Conservation (phyloP, 805 yeast genomes). For the Starmerella floris region DNA sequence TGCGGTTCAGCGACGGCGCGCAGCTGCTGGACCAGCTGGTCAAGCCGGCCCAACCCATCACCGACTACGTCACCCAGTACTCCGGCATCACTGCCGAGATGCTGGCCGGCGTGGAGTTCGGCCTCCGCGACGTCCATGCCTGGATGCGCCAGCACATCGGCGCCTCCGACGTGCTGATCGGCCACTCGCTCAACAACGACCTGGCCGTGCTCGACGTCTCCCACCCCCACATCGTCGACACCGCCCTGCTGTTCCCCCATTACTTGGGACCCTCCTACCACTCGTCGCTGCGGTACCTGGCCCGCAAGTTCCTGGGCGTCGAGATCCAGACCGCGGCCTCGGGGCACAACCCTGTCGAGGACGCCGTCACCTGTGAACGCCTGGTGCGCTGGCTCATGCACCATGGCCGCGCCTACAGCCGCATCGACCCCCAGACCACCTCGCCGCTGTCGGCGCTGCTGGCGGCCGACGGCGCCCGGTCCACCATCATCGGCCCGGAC, state of each 20-base stretch:
- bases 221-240: slow-evolving; percentile 70
- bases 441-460: slow-evolving; percentile 1
- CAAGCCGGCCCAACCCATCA: slow-evolving; percentile 59
- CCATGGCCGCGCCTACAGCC: slow-evolving; percentile 58
- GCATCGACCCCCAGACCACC: slow-evolving; percentile 10
- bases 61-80: slow-evolving; percentile 67
- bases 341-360: slow-evolving; percentile 84
- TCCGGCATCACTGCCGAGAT: slow-evolving; percentile 77
- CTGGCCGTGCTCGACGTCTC: slow-evolving; percentile 53
- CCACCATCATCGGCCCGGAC: slow-evolving; percentile 29
- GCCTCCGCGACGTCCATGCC: slow-evolving; percentile 53
- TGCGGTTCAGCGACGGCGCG: slow-evolving; percentile 37
- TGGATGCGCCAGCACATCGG: slow-evolving; percentile 38
- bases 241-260: slow-evolving; percentile 60
- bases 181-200: slow-evolving; percentile 85
- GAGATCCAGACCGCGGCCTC: slow-evolving; percentile 41
- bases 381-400: slow-evolving; percentile 54
- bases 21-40: slow-evolving; percentile 57
- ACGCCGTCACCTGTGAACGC: slow-evolving; percentile 67
- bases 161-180: slow-evolving; percentile 54
- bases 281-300: slow-evolving; percentile 64
- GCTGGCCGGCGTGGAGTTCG: slow-evolving; percentile 48
- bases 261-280: slow-evolving; percentile 70
- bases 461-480: slow-evolving; percentile 13
- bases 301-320: slow-evolving; percentile 40